Evolutionary conservation across 208 protist genomes (phyloP), one percentile per base, ranked within the genome.

Genomic region (Crithidia mellificae): DNA sequence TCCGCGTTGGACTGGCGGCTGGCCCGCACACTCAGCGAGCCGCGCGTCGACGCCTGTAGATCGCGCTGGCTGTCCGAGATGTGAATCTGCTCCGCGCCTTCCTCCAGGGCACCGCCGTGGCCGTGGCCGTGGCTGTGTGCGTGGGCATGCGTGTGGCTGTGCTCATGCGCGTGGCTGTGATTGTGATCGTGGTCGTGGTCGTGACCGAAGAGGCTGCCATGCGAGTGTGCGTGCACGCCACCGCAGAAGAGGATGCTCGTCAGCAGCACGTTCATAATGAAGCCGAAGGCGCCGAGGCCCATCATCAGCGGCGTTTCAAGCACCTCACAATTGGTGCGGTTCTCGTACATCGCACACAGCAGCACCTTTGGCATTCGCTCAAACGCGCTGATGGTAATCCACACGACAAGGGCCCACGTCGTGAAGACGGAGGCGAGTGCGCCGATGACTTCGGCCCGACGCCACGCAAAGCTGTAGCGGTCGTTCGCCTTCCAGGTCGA

Each of bases 241-340:
- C 68, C 58, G 25, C 58, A 73, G 24, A 54, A 67, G 20, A 59
- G 68, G 14, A 73, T 73, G 51, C 58, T 39, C 24, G 47, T 73
- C 38, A 61, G 39, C 57, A 73, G 30, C 57, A 73, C 68, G 41
- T 66, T 66, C 68, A 73, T 73, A 38, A 29, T 14, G 9, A 73
- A 67, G 7, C 68, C 57, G 15, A 73, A 73, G 52, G 29, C n/a
- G 41, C 58, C 58, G 5, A 73, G 58, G 5, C 24, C 51, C 68
- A 67, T 65, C 68, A 73, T 73, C 25, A 73, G 27, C 17, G 57
- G 68, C 9, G 58, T 67, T 38, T 62, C 49, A n/a, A 61, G 51
- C 68, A 55, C 58, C 49, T 73, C 58, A 15, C 58, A 67, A 15
- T 11, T 41, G 11, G 2, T 54, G 6, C 44, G 29, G 8, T 39